phyloP scores from a whole-genome alignment of 176 grass and related monocot genomes.

The Bromus sterilis region DNA sequence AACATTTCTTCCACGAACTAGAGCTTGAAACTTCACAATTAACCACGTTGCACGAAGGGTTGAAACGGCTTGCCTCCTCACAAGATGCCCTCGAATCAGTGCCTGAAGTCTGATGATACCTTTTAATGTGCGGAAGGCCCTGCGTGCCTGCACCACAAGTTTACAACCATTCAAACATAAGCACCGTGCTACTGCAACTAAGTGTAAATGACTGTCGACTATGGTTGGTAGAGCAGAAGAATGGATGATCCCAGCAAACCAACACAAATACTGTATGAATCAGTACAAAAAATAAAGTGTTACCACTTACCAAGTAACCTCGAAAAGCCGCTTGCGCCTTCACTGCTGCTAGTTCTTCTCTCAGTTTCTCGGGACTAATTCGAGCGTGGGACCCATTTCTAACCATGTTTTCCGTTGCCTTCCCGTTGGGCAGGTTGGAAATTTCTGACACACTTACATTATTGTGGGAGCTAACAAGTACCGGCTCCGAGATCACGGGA shows the following conservation, averaged over 20 bases:
- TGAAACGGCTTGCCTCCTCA: slow-evolving; percentile 78
- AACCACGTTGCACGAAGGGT: slow-evolving; percentile 59
- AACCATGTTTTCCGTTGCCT: slow-evolving; percentile 1
- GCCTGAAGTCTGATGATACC: slow-evolving; percentile 95
- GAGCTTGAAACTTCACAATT: slow-evolving; percentile 74
- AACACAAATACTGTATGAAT: background rate
- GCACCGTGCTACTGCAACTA: background rate
- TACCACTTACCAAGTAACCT: slow-evolving; percentile 95
- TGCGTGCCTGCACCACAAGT: slow-evolving; percentile 59
- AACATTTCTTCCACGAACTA: slow-evolving; percentile 66
- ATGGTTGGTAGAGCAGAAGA: background rate
- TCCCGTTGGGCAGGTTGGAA: slow-evolving; percentile 22
- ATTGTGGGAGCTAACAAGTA: slow-evolving; percentile 44
- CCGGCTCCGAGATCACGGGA: slow-evolving; percentile 72
- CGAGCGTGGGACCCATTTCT: slow-evolving; percentile 6
- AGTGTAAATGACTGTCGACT: background rate
- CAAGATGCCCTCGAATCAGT: slow-evolving; percentile 88
- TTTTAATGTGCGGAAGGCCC: slow-evolving; percentile 80
- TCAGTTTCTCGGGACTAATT: slow-evolving; percentile 29
- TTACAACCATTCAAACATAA: slow-evolving; percentile 13
- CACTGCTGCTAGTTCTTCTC: slow-evolving; percentile 69
- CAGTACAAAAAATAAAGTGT: background rate
- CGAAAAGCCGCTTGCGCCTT: slow-evolving; percentile 93
- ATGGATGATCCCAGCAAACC: background rate
- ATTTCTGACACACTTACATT: slow-evolving; percentile 29